Evolutionary conservation across 1,284 basidiomycete genomes (phyloP), one percentile per base, ranked within the genome.

Genomic region (Anthracocystis panici-leucophaei): DNA sequence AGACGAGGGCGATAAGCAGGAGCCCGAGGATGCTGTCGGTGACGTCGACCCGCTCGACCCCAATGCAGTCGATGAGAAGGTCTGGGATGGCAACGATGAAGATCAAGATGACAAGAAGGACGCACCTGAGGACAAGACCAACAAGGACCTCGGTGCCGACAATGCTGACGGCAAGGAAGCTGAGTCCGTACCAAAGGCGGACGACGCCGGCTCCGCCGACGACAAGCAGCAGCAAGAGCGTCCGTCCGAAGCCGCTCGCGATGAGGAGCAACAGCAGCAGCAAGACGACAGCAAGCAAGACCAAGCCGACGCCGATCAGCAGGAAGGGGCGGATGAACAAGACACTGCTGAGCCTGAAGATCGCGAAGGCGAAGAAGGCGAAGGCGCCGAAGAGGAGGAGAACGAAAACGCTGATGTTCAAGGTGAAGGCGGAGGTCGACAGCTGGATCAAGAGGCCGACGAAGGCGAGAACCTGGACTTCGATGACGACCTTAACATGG

Each of bases 71-170:
- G 96, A 99, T 82, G 96, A 99, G 87, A 98, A 98, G 87, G 88
- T 99, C 77, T 98, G 97, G 96, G 94, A 92, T 38, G 92, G 95
- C 73, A 92, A 95, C 75, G 92, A 95, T 29, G 87, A 89, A 11
- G 78, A 86, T 5, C 86, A 88, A 54, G 88, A 88, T 1, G 90
- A 90, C 4, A 77, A 86, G 57, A 72, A 77, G 16, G 70, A 69
- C 8, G 57, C 77, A 7, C 65, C 64, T 38, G 58, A 82, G 40
- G 82, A 85, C 64, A 69, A 82, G 53, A 86, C 89, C 53, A 85
- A 88, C 38, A 76, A 84, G 35, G 77, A 85, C 25, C 79, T 81
- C 6, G 81, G 77, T 82, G 74, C 72, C 86, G 73, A 82, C 86
- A 53, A 85, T 73, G 65, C 87, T 71, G 71, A 87, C n/a, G 65